Conservation (phyloP, 768 basidiomycete species). For the Amanita subjunquillea region DNA sequence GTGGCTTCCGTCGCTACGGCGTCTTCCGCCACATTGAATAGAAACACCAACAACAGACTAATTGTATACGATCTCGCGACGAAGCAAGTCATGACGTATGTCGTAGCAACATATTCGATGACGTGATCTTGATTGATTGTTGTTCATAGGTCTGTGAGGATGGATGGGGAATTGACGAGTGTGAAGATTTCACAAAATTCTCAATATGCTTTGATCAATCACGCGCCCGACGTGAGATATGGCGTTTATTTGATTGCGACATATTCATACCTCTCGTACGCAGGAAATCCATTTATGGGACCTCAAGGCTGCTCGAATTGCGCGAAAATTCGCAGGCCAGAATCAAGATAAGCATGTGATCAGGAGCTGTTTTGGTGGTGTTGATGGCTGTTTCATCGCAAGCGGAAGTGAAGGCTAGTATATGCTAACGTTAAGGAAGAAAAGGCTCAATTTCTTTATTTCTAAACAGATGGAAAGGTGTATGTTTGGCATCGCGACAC, state of each 20-base stretch:
- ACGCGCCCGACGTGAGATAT: conserved; percentile 70
- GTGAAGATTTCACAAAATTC: conserved; percentile 83
- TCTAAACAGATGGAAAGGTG: conserved; percentile 71
- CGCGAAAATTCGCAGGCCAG: conserved; percentile 81
- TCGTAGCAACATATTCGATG: conserved; percentile 10
- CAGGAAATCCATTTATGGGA: conserved; percentile 91
- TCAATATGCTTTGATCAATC: conserved; percentile 77
- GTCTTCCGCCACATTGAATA: conserved; percentile 21
- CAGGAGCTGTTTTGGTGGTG: conserved; percentile 88
- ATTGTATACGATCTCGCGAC: conserved; percentile 69
- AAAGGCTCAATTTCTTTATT: neutral
- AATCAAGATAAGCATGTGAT: conserved; percentile 78
- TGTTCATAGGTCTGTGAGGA: conserved; percentile 42
- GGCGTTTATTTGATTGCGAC: conserved; percentile 7
- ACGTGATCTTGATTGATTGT: conserved; percentile 6
- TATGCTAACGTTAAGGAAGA: neutral
- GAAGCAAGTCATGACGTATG: conserved; percentile 61
- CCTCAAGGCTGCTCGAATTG: conserved; percentile 54
- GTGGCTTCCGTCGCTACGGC: conserved; percentile 24
- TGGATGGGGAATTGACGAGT: conserved; percentile 80
- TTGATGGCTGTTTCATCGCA: conserved; percentile 79
- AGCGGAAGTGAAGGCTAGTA: conserved; percentile 90
- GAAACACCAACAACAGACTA: conserved; percentile 47
- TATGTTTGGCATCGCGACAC: conserved; percentile 94
- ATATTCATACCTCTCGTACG: conserved; percentile 7